phyloP scores from a whole-genome alignment of 2,329 filamentous ascomycete species.

The Penicillium palitans region DNA sequence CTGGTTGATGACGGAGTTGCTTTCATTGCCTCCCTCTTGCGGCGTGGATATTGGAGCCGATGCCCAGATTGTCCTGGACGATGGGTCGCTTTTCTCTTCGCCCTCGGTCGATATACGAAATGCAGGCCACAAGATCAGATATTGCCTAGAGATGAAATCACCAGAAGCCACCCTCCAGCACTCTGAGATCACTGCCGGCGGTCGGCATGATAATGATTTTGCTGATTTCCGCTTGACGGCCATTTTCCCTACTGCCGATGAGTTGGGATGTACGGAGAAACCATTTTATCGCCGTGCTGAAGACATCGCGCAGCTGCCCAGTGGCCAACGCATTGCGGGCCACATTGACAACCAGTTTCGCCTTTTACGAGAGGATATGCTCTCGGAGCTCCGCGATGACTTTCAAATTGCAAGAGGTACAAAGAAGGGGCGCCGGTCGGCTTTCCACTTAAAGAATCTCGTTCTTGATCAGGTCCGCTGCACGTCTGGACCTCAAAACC shows the following conservation, averaged over 20 bases:
- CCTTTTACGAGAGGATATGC: conserved; percentile 69
- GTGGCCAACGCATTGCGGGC: conserved; percentile 42
- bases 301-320: conserved; percentile 47
- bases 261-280: conserved; percentile 55
- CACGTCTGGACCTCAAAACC: conserved; percentile 32
- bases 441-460: conserved; percentile 44
- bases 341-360: conserved; percentile 73
- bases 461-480: conserved; percentile 35
- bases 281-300: conserved; percentile 59
- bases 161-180: conserved; percentile 8
- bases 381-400: conserved; percentile 65
- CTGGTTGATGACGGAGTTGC: conserved; percentile 54
- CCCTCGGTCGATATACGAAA: conserved; percentile 32
- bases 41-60: conserved; percentile 29
- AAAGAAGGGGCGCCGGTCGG: conserved; percentile 49
- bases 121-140: conserved; percentile 46
- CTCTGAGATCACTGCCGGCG: conserved; percentile 51
- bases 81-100: conserved; percentile 30
- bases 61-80: conserved; percentile 27
- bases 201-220: conserved; percentile 73
- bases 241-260: conserved; percentile 66
- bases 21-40: conserved; percentile 38
- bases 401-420: conserved; percentile 52
- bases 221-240: conserved; percentile 60
- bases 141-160: conserved; percentile 35